Conservation (phyloP, 169 alveolate genomes). For the Eimeria maxima region DNA sequence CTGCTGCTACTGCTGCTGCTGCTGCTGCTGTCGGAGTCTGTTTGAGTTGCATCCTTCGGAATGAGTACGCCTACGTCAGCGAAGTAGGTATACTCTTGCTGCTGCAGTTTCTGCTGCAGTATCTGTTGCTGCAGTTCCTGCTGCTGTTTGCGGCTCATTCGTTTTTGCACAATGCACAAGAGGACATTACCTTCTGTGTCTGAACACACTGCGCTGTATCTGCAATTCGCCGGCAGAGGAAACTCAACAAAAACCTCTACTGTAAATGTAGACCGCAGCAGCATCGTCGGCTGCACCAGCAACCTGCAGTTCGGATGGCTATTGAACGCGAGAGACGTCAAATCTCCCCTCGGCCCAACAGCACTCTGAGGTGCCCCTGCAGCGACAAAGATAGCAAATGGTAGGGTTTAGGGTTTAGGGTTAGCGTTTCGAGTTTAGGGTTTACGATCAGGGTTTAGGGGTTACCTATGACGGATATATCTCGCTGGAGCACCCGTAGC, state of each 20-base stretch:
- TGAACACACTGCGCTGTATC: background rate
- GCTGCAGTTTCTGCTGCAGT: too few species aligned
- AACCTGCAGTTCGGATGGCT: background rate
- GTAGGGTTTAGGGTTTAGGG: background rate
- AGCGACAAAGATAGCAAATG: too few species aligned
- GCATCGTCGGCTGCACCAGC: background rate
- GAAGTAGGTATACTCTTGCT: background rate
- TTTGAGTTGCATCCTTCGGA: background rate
- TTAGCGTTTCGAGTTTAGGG: background rate
- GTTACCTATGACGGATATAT: background rate
- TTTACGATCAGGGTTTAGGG: background rate
- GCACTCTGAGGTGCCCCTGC: background rate
- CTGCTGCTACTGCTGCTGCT: slow-evolving; percentile 46
- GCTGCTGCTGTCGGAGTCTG: slow-evolving; percentile 28
- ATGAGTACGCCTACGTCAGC: slow-evolving; percentile 26
- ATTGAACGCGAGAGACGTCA: background rate
- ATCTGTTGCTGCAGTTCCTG: background rate
- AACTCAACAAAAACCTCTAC: background rate
- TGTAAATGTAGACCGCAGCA: background rate
- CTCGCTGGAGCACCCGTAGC: background rate
- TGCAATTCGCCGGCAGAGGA: background rate
- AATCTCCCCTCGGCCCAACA: background rate
- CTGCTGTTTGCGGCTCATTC: background rate
- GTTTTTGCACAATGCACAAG: slow-evolving; percentile 1
- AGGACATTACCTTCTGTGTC: background rate